These are phyloP conservation scores for Ustilago xerochloae DNA, from an alignment of 1,284 basidiomycete genomes.

Conservation along the genomic window DNA sequence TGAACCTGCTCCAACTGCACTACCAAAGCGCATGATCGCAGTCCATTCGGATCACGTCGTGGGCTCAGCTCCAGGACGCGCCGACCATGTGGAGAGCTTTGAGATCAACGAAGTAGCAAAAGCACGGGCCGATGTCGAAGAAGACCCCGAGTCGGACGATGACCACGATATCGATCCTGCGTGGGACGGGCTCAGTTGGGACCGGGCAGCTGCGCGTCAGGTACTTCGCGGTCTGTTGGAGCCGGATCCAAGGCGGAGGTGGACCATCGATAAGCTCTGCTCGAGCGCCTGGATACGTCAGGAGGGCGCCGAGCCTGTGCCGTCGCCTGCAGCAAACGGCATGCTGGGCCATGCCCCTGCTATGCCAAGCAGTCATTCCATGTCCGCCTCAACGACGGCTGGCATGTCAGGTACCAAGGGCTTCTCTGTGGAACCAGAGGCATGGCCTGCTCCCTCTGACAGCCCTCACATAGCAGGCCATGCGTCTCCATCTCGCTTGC, in stretches of 20 bases:
- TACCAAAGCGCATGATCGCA: conserved; percentile 7
- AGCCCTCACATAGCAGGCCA: background rate
- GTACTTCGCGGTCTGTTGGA: conserved; percentile 54
- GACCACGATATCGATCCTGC: conserved; percentile 42
- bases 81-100: conserved; percentile 34
- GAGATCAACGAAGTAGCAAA: conserved; percentile 54
- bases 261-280: conserved; percentile 52
- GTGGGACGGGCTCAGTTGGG: conserved; percentile 55
- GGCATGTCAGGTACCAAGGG: background rate
- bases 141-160: conserved; percentile 56
- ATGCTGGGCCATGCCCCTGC: background rate
- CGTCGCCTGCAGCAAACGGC: background rate
- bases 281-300: conserved; percentile 40
- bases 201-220: conserved; percentile 53
- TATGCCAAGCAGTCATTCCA: background rate
- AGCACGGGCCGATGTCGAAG: conserved; percentile 45
- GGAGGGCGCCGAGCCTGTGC: conserved; percentile 4
- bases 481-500: background rate
- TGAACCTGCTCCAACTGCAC: conserved; percentile 8
- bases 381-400: background rate
- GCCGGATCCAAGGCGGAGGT: conserved; percentile 56
- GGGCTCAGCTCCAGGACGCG: conserved; percentile 47
- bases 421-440: conserved; percentile 5
- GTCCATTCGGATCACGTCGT: conserved; percentile 46
- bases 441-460: background rate